phyloP scores from a whole-genome alignment of 1,139 yeast genomes.

The Citeromyces siamensis region DNA sequence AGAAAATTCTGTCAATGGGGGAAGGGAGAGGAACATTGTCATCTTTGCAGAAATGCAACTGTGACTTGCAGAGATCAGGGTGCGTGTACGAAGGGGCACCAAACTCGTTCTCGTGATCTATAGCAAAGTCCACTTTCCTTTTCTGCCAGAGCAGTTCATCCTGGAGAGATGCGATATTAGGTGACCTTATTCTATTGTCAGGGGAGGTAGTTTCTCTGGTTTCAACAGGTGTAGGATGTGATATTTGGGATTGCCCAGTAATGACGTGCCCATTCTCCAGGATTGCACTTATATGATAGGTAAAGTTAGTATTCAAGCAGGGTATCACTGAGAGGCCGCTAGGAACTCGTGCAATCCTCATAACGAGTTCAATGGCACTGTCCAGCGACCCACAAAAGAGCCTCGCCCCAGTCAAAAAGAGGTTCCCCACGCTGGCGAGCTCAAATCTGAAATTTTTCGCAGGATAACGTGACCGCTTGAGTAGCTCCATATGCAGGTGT shows the following conservation, averaged over 20 bases:
- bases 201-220: constrained; percentile 4
- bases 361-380: constrained; percentile 66
- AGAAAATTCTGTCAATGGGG: constrained; percentile 63
- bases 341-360: constrained; percentile 55
- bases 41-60: constrained; percentile 52
- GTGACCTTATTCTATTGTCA: constrained; percentile 4
- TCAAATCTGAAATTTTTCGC: constrained; percentile 55
- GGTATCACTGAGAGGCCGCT: constrained; percentile 53
- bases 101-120: constrained; percentile 33
- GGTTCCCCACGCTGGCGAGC: constrained; percentile 75
- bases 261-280: constrained; percentile 60
- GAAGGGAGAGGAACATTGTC: constrained; percentile 51
- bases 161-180: constrained; percentile 6
- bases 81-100: constrained; percentile 69
- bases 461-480: constrained; percentile 51
- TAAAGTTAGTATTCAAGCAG: constrained; percentile 72
- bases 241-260: constrained; percentile 91
- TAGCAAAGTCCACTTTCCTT: constrained; percentile 16
- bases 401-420: constrained; percentile 74
- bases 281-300: constrained; percentile 77
- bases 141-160: constrained; percentile 6
- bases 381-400: constrained; percentile 77
- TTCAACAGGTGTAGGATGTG: constrained; percentile 53
- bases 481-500: constrained; percentile 66
- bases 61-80: constrained; percentile 67